Evolutionary conservation across 495 filamentous ascomycete species (phyloP).

Genomic region (Neurospora sublineolata): DNA sequence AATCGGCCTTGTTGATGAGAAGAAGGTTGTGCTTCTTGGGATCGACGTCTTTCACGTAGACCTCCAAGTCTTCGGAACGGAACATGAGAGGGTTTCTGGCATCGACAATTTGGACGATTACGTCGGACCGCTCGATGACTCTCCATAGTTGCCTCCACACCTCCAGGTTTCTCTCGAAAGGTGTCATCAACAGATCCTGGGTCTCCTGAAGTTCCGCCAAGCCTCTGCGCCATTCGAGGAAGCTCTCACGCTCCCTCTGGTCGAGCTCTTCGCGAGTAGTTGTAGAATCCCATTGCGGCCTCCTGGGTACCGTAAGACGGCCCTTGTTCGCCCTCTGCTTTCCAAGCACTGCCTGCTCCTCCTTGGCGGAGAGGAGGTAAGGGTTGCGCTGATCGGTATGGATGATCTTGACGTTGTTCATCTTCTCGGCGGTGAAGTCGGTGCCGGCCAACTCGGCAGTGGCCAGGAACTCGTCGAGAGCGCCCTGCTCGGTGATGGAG

Average conservation of each 20-base stretch:
- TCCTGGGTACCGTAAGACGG: conserved; percentile 76
- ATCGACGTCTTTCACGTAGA: conserved; percentile 87
- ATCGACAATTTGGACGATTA: conserved; percentile 98
- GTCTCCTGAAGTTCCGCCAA: conserved; percentile 87
- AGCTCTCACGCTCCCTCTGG: conserved; percentile 61
- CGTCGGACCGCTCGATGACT: conserved; percentile 91
- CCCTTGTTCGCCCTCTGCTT: conserved; percentile 73
- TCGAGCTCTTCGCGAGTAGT: conserved; percentile 81
- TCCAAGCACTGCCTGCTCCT: conserved; percentile 62
- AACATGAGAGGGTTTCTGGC: conserved; percentile 91
- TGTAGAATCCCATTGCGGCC: conserved; percentile 74
- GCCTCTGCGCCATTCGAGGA: conserved; percentile 82
- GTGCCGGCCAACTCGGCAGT: conserved; percentile 94
- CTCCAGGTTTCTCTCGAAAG: conserved; percentile 94
- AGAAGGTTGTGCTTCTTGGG: conserved; percentile 81
- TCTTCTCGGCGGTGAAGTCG: conserved; percentile 97
- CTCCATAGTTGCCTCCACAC: conserved; percentile 98
- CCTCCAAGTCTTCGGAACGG: conserved; percentile 84
- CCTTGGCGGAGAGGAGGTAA: conserved; percentile 77
- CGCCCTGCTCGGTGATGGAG: conserved; percentile 92
- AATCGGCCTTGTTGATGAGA: conserved; percentile 97
- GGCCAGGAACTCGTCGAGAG: conserved; percentile 62
- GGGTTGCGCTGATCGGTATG: conserved; percentile 92
- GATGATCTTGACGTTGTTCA: conserved; percentile 97
- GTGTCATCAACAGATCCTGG: conserved; percentile 91